Evolutionary conservation across 2,329 filamentous ascomycete species (phyloP).

Genomic region (Cadophora luteo-olivacea): DNA sequence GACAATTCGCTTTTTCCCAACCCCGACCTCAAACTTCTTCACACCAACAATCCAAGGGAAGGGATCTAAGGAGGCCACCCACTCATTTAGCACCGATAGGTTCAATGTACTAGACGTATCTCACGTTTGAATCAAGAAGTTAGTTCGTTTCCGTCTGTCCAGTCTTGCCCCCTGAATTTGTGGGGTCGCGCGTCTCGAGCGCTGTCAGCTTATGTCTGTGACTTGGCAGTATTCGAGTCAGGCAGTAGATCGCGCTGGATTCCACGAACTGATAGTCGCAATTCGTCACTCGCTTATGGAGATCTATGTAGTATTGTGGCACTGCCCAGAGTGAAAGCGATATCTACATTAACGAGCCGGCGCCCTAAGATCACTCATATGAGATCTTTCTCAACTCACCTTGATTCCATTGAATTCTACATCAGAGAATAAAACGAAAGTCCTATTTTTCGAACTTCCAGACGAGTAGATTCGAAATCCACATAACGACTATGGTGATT

Average conservation of each 20-base stretch:
- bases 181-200: neutral
- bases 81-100: too few relatives aligned
- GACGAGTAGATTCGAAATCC: neutral
- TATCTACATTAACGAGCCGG: neutral
- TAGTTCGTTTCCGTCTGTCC: neutral
- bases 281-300: neutral
- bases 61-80: too few relatives aligned
- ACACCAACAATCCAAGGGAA: too few relatives aligned
- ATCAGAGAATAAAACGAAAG: neutral
- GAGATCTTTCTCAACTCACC: neutral
- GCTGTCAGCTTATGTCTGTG: neutral
- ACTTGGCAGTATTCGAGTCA: neutral
- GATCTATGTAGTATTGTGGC: neutral
- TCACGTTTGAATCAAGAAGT: neutral
- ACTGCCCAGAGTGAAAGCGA: neutral
- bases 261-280: neutral
- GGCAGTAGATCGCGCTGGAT: neutral
- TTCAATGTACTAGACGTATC: too few relatives aligned
- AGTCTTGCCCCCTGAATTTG: neutral
- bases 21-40: neutral
- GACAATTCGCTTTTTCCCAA: neutral
- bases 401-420: neutral
- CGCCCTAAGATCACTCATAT: too few relatives aligned
- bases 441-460: neutral
- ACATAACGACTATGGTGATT: neutral